Conservation (phyloP, 129 eudicot species). For the Mikania micrantha region DNA sequence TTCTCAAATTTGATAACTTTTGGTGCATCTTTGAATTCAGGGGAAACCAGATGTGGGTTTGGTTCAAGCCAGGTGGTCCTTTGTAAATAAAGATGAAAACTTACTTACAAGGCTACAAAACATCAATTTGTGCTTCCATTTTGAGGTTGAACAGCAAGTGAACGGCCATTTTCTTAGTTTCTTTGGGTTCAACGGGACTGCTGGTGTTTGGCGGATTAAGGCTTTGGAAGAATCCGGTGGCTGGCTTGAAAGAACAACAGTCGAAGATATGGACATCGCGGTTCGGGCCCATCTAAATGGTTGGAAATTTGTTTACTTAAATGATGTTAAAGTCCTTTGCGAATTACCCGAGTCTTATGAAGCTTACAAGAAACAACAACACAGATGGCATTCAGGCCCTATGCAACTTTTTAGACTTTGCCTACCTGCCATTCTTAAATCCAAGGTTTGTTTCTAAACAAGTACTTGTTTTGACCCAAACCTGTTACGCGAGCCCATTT, state of each 20-base stretch:
- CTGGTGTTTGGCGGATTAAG: constrained; percentile 96
- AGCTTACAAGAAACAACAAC: constrained; percentile 74
- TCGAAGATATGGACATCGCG: constrained; percentile 77
- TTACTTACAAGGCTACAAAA: constrained; percentile 86
- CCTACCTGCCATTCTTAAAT: constrained; percentile 45
- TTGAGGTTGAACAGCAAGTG: constrained; percentile 97
- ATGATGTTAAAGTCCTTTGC: constrained; percentile 59
- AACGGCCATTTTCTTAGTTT: constrained; percentile 71
- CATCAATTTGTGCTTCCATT: constrained; percentile 91
- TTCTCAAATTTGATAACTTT: constrained; percentile 10
- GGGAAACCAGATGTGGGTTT: constrained; percentile 76
- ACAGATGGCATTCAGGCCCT: constrained; percentile 88
- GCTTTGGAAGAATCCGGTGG: constrained; percentile 96
- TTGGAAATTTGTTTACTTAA: constrained; percentile 66
- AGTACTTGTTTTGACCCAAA: neutral
- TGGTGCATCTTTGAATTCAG: constrained; percentile 32
- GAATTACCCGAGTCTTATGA: constrained; percentile 74
- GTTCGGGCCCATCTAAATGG: constrained; percentile 69
- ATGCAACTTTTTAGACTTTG: constrained; percentile 75
- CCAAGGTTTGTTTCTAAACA: constrained; percentile 55
- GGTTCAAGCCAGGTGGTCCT: constrained; percentile 92
- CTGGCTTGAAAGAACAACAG: constrained; percentile 92
- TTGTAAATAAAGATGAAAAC: constrained; percentile 89
- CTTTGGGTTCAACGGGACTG: constrained; percentile 93
- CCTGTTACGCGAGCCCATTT: neutral